Evolutionary conservation across 2,329 filamentous ascomycete species (phyloP), one percentile per base, ranked within the genome.

Genomic region (Stagonosporopsis vannaccii): DNA sequence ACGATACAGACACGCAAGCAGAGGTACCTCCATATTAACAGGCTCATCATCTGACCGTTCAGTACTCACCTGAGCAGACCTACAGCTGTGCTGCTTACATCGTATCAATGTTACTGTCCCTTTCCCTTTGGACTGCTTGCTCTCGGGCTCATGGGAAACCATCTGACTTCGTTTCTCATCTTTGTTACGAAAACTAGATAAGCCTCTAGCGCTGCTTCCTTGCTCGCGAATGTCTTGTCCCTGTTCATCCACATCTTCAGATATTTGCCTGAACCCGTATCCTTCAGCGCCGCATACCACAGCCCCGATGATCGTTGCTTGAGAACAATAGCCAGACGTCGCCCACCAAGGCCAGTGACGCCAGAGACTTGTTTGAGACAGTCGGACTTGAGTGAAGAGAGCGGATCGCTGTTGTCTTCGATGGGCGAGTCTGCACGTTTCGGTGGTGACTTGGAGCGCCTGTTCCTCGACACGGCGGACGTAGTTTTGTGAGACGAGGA

Each of bases 191-290:
- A 71, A 12, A 62, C 61, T 22, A 70, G 17, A 32, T 71, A 71
- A 20, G 60, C 61, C 51, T 71, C 60, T 13, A 71, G 54, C 13
- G 68, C 68, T 32, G 69, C 64, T 13, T 61, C 56, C 44, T 68
- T 62, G 6, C 60, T 65, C 5, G 36, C 41, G 35, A 54, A 68
- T 13, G 66, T 69, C 55, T 67, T 68, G 28, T 65, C 61, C 13
- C 60, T 60, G 22, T 71, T 68, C 66, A 65, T 71, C 68, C 68
- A 71, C 67, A 69, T 68, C 50, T 69, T 69, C 28, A 71, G 50
- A 33, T 71, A 71, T 48, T 69, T 71, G 42, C 68, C 68, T 8
- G 61, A 59, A n/a, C 56, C 53, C 15, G 54, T 25, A 19, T 71
- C 68, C 36, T 71, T 71, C 8, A 71, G 53, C 2, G 68, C 68